Conservation (phyloP, 768 basidiomycete species). For the Gloeopeniophorella convolvens region DNA sequence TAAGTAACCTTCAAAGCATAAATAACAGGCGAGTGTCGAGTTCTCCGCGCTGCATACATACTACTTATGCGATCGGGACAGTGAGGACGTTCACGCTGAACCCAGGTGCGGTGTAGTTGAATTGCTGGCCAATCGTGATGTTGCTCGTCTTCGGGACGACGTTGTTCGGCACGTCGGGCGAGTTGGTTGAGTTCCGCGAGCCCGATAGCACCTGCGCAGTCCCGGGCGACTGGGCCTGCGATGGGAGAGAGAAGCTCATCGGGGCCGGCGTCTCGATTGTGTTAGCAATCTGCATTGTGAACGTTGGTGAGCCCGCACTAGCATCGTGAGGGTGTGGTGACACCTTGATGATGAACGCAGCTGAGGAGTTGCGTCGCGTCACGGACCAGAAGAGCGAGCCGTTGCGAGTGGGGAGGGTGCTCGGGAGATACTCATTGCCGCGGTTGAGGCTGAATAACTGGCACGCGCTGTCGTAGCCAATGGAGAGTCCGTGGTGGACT, state of each 20-base stretch:
- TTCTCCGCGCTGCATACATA: too few relatives aligned
- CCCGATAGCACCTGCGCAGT: constrained; percentile 47
- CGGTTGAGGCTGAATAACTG: constrained; percentile 59
- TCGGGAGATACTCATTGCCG: constrained; percentile 58
- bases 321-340: background rate
- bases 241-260: constrained; percentile 50
- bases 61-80: constrained; percentile 13
- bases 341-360: constrained; percentile 56
- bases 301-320: background rate
- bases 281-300: constrained; percentile 45
- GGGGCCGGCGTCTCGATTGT: constrained; percentile 34
- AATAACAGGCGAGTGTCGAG: too few relatives aligned
- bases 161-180: constrained; percentile 41
- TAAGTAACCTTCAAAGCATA: too few relatives aligned
- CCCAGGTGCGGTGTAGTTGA: constrained; percentile 49
- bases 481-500: background rate
- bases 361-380: constrained; percentile 27
- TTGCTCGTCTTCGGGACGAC: constrained; percentile 41
- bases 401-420: constrained; percentile 42
- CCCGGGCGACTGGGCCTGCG: constrained; percentile 40
- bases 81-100: constrained; percentile 37
- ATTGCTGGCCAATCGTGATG: constrained; percentile 42
- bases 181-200: constrained; percentile 45
- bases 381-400: constrained; percentile 63
- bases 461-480: background rate